Percentiles rank a stretch among this genome's conserved stretches.
phyloP scores from a whole-genome alignment of 768 basidiomycete genomes.

The Kwoniella botswanensis region DNA sequence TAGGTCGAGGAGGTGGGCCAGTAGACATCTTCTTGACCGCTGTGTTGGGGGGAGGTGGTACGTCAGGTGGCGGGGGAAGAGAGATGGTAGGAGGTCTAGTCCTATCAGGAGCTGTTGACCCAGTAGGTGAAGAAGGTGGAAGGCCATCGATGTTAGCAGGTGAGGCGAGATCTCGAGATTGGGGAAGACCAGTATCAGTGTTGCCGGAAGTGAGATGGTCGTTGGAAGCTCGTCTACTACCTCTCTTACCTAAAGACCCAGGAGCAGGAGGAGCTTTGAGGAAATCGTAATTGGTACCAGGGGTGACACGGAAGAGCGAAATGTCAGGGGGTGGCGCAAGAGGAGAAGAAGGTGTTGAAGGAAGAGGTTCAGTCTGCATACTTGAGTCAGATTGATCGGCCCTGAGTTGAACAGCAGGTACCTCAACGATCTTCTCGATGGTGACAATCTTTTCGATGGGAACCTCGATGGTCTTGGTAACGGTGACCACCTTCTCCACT shows the following conservation, averaged over 20 bases:
- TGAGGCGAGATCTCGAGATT: slow-evolving; percentile 13
- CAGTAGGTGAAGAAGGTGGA: slow-evolving; percentile 28
- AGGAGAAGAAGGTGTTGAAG: slow-evolving; percentile 20
- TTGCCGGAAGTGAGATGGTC: slow-evolving; percentile 23
- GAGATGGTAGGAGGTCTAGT: slow-evolving; percentile 52
- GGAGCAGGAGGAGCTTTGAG: slow-evolving; percentile 54
- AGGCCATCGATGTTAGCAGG: slow-evolving; percentile 38
- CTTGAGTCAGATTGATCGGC: slow-evolving; percentile 22
- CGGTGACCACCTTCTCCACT: slow-evolving; percentile 43
- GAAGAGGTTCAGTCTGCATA: slow-evolving; percentile 37
- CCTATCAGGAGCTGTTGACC: slow-evolving; percentile 31
- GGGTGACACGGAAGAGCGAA: slow-evolving; percentile 46
- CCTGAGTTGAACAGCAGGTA: slow-evolving; percentile 13
- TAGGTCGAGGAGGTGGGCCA: slow-evolving; percentile 80
- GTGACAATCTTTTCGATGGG: slow-evolving; percentile 34
- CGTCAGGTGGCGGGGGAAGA: slow-evolving; percentile 56
- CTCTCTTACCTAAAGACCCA: slow-evolving; percentile 19
- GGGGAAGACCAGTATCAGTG: slow-evolving; percentile 29
- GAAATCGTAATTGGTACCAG: slow-evolving; percentile 57
- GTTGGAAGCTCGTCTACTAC: slow-evolving; percentile 29
- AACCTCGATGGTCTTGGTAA: slow-evolving; percentile 38
- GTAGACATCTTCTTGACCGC: slow-evolving; percentile 80
- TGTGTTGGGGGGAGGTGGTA: slow-evolving; percentile 61
- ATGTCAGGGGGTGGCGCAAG: slow-evolving; percentile 40
- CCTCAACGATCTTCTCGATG: slow-evolving; percentile 37